Conservation (phyloP, 2,329 filamentous ascomycete genomes). For the Dothistroma septosporum region DNA sequence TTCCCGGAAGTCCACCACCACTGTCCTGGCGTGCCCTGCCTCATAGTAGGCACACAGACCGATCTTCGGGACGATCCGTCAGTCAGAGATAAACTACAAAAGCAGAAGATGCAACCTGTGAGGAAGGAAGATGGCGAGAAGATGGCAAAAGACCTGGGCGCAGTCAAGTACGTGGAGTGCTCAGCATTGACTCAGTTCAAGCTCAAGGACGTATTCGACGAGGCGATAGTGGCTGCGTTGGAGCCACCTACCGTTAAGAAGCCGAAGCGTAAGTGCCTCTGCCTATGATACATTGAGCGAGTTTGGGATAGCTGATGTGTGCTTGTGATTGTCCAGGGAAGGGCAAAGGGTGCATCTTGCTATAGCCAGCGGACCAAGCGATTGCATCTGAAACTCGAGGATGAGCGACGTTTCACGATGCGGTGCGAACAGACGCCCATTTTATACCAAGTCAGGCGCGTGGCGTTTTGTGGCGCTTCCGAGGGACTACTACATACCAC, state of each 20-base stretch:
- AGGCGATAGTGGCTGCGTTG: constrained; percentile 94
- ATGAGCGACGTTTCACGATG: not conserved
- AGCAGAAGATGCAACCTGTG: constrained; percentile 95
- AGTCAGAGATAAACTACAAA: constrained; percentile 84
- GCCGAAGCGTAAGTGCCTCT: constrained; percentile 33
- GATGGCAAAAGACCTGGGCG: constrained; percentile 96
- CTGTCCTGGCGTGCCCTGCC: constrained; percentile 93
- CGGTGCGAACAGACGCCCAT: constrained; percentile 1
- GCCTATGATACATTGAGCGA: constrained; percentile 1
- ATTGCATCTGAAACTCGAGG: not conserved
- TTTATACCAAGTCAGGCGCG: not conserved
- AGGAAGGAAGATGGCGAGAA: constrained; percentile 87
- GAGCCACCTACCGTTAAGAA: constrained; percentile 84
- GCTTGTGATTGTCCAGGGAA: constrained; percentile 24
- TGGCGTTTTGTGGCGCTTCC: not conserved
- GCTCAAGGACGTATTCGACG: constrained; percentile 98
- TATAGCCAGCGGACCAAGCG: constrained; percentile 18
- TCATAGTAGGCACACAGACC: constrained; percentile 96
- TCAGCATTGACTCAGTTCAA: constrained; percentile 97
- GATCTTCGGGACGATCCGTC: constrained; percentile 86
- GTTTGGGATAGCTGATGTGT: not conserved
- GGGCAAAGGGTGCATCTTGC: constrained; percentile 34
- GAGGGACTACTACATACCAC: constrained; percentile 4
- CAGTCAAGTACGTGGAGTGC: constrained; percentile 98
- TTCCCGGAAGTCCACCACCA: constrained; percentile 98